Base-by-base conservation (phyloP, 768 basidiomycete genomes). In the Lactifluus piperatus region DNA sequence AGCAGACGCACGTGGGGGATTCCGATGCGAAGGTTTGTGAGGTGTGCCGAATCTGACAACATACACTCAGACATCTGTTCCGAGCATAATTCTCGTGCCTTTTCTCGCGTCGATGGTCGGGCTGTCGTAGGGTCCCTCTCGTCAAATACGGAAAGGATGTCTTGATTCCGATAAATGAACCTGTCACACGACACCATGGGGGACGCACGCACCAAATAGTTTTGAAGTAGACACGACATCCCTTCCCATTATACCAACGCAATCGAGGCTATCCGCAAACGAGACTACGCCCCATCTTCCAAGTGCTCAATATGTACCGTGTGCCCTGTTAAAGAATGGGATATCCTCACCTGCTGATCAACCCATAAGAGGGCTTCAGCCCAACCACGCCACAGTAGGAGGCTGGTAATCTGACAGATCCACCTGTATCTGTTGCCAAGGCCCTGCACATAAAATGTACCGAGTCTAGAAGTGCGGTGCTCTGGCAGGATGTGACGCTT, bases 251-350 rank as follows among this genome's bases (percentile, higher is more conserved):
- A 98, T 74, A 0, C 95, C 95, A 0, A 99, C 93, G 64, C 91
- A 94, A 66, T 99, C 97, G 13, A 99, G 74, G 62, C 92, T 94
- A 67, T 97, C 94, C 0, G 95, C 95, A 65, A 91, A 99, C 0
- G 93, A 85, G 4, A 99, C 81, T 0, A 97, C 82, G 6, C 97
- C 97, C 82, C 86, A 87, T 67, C 94, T 92, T 44, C 44, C 2
- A 27, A 26, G 29, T n/a, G 65, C 46, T 57, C 56, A 51, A 54
- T 5, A 43, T 18, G 10, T 16, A 51, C 26, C 26, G 29, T 29
- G n/a, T 52, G 26, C 56, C 44, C 36, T 55, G 43, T 41, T 8
- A 14, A 20, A 13, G 44, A 32, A 34, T 22, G 52, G 24, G 6
- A 39, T n/a, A 7, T n/a, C 69, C 75, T 54, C 54, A 91, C 90